Evolutionary conservation across 2,329 filamentous ascomycete species (phyloP), one percentile per base, ranked within the genome.

Genomic region (Aulographum hederae): DNA sequence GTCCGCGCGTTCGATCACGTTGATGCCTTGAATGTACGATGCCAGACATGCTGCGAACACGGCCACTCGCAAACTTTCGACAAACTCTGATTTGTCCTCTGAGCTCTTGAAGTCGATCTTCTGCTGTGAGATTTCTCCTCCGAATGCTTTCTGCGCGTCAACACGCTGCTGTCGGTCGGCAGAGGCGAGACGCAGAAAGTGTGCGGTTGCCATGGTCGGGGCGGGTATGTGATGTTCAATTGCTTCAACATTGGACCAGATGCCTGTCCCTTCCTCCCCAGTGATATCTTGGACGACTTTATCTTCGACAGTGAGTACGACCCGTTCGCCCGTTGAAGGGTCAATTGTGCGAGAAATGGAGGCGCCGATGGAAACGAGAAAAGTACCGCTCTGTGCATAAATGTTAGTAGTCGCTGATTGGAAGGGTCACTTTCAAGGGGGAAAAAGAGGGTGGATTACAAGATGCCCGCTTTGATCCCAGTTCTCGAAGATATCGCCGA

Each of bases 241-340:
- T 0, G 69, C 67, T 44, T 79, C 67, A 39, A 63, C 64, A 38
- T 72, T 65, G 4, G 67, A 65, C 74, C 72, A 79, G 30, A 68
- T 61, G 0, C 72, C 69, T 0, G 74, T 80, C 0, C 74, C 73
- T 46, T 79, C 74, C 26, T 68, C 67, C 32, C 67, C 61, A 19
- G 73, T 69, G 14, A 69, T 64, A 39, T 78, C 73, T 48, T 80
- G 73, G 0, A 78, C 73, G 1, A 80, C 73, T 44, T 78, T 78
- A 48, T 79, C 75, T 32, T 71, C 61, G 2, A 79, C 64, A 14
- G 67, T 58, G 18, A 66, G 63, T 2, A 80, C 57, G 1, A 78
- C 64, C 21, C 67, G 61, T 32, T 56, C 47, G 10, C 52, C 51
- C 4, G 35, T 28, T 3, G 31, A 32, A 14, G n/a, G 35, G 8